Percentiles rank a stretch among this genome's conserved stretches.
Conservation (phyloP, 495 filamentous ascomycete species). For the Daldinia vernicosa region DNA sequence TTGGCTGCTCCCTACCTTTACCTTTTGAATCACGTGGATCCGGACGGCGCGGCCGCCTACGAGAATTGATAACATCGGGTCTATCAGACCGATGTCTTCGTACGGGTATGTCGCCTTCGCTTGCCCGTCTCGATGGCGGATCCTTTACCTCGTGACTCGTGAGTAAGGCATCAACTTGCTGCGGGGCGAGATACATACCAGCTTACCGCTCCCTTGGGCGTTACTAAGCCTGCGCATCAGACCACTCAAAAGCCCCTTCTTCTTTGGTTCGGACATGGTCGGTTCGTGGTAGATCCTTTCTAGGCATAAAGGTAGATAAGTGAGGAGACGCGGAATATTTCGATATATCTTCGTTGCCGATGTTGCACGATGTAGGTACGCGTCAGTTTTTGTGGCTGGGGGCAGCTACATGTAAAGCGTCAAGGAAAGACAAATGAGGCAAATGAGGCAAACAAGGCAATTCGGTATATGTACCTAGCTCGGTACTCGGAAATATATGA, state of each 20-base stretch:
- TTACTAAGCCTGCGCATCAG: constrained; percentile 50
- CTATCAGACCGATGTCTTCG: constrained; percentile 31
- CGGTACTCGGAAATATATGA: constrained; percentile 10
- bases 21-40: constrained; percentile 52
- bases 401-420: constrained; percentile 16
- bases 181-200: constrained; percentile 41
- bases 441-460: constrained; percentile 28
- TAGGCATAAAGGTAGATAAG: constrained; percentile 29
- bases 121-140: constrained; percentile 36
- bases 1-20: constrained; percentile 52
- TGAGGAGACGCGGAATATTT: constrained; percentile 25
- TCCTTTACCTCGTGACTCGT: constrained; percentile 44
- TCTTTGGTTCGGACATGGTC: constrained; percentile 48
- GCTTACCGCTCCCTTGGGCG: constrained; percentile 44
- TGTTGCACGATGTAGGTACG: constrained; percentile 33
- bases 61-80: constrained; percentile 32
- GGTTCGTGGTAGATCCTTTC: constrained; percentile 24
- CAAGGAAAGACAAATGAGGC: constrained; percentile 2
- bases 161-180: constrained; percentile 15
- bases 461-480: constrained; percentile 7
- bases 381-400: constrained; percentile 45
- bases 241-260: constrained; percentile 51
- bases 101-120: constrained; percentile 46
- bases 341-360: constrained; percentile 36
- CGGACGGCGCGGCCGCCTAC: constrained; percentile 53